A percentile compares a stretch with the other conserved stretches of the same genome.
phyloP scores from a whole-genome alignment of 2,329 filamentous ascomycete genomes.

The Xylariaceae sp. region DNA sequence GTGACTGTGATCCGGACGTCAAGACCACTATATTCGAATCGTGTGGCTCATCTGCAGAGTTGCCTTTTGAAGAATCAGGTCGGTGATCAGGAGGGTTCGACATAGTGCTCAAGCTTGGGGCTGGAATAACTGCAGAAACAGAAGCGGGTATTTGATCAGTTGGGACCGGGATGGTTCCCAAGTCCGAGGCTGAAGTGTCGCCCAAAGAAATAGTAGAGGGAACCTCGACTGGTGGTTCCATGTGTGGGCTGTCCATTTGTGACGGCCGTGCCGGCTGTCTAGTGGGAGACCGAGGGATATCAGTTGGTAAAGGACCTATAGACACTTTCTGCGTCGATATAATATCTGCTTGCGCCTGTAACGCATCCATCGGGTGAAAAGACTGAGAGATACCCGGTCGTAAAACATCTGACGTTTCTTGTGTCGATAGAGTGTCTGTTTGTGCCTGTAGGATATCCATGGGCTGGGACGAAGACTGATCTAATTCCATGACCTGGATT shows the following conservation, averaged over 20 bases:
- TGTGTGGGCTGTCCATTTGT: not conserved
- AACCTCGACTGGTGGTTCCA: not conserved
- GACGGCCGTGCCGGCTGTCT: not conserved
- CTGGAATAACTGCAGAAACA: not conserved
- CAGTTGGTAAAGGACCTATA: not conserved
- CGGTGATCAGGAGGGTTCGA: not conserved
- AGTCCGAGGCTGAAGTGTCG: not conserved
- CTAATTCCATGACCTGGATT: conserved; percentile 37
- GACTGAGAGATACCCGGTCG: not conserved
- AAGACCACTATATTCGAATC: not conserved
- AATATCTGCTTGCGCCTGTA: not conserved
- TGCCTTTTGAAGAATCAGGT: not conserved
- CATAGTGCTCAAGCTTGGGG: not conserved
- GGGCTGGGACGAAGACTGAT: conserved; percentile 20
- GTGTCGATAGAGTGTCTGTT: not conserved
- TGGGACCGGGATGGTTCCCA: not conserved
- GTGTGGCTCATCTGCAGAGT: not conserved
- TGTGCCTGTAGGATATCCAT: conserved; percentile 6
- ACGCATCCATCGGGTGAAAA: not conserved
- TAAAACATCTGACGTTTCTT: not conserved
- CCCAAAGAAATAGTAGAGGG: not conserved
- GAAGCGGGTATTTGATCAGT: not conserved
- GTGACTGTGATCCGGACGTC: not conserved
- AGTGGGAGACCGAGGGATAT: not conserved
- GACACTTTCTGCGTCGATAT: not conserved